These are phyloP conservation scores for Pugionium dolabratum DNA, from an alignment of 345 rosid species.

Conservation along the genomic window DNA sequence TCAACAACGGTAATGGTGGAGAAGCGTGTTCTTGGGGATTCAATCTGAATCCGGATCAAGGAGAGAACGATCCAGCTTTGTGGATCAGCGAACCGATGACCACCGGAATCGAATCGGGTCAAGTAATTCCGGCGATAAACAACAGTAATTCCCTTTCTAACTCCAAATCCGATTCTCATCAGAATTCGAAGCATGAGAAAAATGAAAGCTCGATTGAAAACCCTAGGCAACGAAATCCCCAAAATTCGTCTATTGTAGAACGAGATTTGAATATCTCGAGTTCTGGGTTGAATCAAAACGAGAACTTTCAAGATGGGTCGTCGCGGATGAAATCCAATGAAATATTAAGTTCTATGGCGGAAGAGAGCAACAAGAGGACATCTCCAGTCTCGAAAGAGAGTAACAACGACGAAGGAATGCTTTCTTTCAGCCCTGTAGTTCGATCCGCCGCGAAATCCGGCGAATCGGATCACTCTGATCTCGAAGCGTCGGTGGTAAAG, in stretches of 20 bases:
- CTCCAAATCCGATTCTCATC: conserved; percentile 38
- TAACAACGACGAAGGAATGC: conserved; percentile 73
- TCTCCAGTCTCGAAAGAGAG: conserved; percentile 50
- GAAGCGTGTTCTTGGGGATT: conserved; percentile 68
- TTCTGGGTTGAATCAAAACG: conserved; percentile 40
- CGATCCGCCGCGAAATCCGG: conserved; percentile 59
- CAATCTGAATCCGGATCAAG: conserved; percentile 60
- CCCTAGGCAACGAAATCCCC: conserved; percentile 32
- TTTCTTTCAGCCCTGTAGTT: conserved; percentile 72
- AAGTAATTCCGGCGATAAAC: conserved; percentile 33
- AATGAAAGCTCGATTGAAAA: conserved; percentile 33
- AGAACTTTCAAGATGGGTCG: conserved; percentile 54
- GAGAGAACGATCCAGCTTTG: conserved; percentile 78
- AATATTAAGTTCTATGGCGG: conserved; percentile 52
- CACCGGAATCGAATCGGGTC: conserved; percentile 44
- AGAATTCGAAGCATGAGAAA: conserved; percentile 31
- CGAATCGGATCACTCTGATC: conserved; percentile 92
- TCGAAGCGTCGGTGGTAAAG: conserved; percentile 90
- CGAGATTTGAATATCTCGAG: conserved; percentile 71
- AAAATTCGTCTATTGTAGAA: conserved; percentile 27
- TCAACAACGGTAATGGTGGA: conserved; percentile 60
- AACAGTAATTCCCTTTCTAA: conserved; percentile 40
- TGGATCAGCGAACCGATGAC: conserved; percentile 73
- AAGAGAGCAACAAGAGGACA: conserved; percentile 67
- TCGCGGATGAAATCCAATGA: conserved; percentile 57